A percentile compares a stretch with the other conserved stretches of the same genome.
These are phyloP conservation scores for Cystofilobasidium capitatum DNA, from an alignment of 768 basidiomycete species.

Conservation along the genomic window DNA sequence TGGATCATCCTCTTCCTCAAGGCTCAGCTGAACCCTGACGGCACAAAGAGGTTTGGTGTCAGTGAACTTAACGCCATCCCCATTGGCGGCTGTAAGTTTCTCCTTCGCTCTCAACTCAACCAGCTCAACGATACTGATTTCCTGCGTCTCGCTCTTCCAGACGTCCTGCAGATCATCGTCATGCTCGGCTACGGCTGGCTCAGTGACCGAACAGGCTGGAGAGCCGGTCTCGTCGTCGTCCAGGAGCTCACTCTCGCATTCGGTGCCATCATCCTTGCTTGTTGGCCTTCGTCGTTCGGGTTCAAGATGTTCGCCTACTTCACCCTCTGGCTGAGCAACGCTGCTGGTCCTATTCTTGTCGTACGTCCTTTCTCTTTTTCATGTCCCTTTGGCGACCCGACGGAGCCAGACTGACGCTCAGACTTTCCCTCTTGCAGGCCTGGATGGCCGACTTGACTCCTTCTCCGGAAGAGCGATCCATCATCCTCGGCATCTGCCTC, in stretches of 20 bases:
- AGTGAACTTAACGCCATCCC: slow-evolving; percentile 30
- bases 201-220: slow-evolving; percentile 28
- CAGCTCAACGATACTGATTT: not conserved
- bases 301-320: slow-evolving; percentile 32
- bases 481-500: slow-evolving; percentile 29
- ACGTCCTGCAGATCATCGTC: slow-evolving; percentile 30
- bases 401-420: not conserved
- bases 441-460: slow-evolving; percentile 32
- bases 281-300: slow-evolving; percentile 29
- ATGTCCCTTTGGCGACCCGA: not conserved
- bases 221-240: slow-evolving; percentile 26
- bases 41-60: slow-evolving; percentile 27
- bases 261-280: slow-evolving; percentile 23
- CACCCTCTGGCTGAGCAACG: slow-evolving; percentile 30
- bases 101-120: too few relatives aligned
- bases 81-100: slow-evolving; percentile 27
- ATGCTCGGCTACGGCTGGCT: slow-evolving; percentile 31
- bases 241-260: slow-evolving; percentile 26
- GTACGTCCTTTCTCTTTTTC: slow-evolving; percentile 13
- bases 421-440: slow-evolving; percentile 6
- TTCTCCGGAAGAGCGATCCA: slow-evolving; percentile 27
- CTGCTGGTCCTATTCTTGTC: slow-evolving; percentile 29
- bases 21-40: slow-evolving; percentile 29
- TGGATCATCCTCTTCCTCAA: slow-evolving; percentile 33
- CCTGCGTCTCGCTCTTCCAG: not conserved